These are phyloP conservation scores for Colletotrichum viniferum DNA, from an alignment of 2,329 filamentous ascomycete genomes.

Conservation along the genomic window DNA sequence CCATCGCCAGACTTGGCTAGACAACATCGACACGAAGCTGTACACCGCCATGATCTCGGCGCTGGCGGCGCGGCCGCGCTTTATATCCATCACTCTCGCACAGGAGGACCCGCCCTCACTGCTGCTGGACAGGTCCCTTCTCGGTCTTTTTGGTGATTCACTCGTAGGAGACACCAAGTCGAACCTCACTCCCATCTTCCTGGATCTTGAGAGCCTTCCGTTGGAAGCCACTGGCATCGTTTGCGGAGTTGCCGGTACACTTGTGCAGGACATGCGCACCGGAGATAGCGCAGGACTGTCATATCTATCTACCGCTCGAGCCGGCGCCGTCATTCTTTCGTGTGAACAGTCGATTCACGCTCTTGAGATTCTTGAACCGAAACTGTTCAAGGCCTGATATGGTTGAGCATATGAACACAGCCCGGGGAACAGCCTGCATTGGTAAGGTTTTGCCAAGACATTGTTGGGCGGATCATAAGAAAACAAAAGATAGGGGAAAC, in stretches of 20 bases:
- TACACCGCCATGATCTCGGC: constrained; percentile 68
- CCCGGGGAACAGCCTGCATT: neutral
- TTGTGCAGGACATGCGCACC: constrained; percentile 73
- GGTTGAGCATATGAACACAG: neutral
- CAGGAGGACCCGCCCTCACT: constrained; percentile 76
- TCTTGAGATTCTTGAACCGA: constrained; percentile 68
- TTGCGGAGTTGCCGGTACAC: constrained; percentile 84
- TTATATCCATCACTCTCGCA: constrained; percentile 76
- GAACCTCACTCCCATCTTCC: constrained; percentile 81
- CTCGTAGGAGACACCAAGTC: constrained; percentile 77
- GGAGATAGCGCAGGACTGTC: constrained; percentile 74
- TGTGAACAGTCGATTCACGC: constrained; percentile 76
- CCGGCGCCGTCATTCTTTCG: constrained; percentile 86
- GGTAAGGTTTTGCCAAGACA: neutral
- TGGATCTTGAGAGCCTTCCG: constrained; percentile 81
- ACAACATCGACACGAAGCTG: constrained; percentile 65
- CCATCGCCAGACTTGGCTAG: constrained; percentile 53
- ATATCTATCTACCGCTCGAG: constrained; percentile 86
- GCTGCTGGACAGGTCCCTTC: constrained; percentile 71
- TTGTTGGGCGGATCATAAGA: neutral
- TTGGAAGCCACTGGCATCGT: constrained; percentile 93
- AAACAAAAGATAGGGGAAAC: neutral
- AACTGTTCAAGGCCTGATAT: constrained; percentile 42
- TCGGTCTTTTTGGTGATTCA: constrained; percentile 71
- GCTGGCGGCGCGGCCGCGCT: constrained; percentile 65